Evolutionary conservation across 2,329 filamentous ascomycete species (phyloP), one percentile per base, ranked within the genome.

Genomic region (Macrophomina phaseolina): DNA sequence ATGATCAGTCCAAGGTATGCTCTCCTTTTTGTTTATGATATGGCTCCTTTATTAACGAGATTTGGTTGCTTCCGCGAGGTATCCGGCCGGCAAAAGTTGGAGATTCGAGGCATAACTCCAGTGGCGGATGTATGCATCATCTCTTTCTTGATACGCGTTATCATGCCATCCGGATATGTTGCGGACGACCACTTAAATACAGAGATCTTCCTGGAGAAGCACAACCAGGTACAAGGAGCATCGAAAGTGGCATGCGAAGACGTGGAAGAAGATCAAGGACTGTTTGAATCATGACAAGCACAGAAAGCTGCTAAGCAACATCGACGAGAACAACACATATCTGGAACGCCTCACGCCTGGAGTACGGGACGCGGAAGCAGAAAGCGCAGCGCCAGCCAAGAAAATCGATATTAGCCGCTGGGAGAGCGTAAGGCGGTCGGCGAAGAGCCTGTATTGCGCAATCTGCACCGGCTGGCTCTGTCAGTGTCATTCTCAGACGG

Each of bases 381-480:
- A 34, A 32, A 18, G 38, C n/a, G 61, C 61, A 23, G 42, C 61
- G 23, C 45, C 32, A 34, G 16, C 48, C 46, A 32, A 38, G 28
- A 14, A 3, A 23, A 36, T n/a, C 23, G 61, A 64, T 18, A 45
- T 64, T 45, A 52, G 61, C 61, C 34, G 60, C 45, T 63, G 60
- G 32, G 32, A 63, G 12, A 51, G 8, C 5, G 34, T 28, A 6
- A n/a, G 42, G 36, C 48, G 23, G 23, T 53, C 46, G 36, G 61
- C 61, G 34, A 34, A 64, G 48, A 52, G 32, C 30, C 46, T 63
- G 18, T 18, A 51, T 51, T 52, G 60, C 60, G 60, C 60, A 28
- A 52, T 64, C n/a, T 64, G 61, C 61, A 16, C 61, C 28, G 61
- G 61, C 45, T 53, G 34, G 34, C 61, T 52, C 11, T 64, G 61